phyloP scores from a whole-genome alignment of 306 rosid species.

The Arachis stenosperma region DNA sequence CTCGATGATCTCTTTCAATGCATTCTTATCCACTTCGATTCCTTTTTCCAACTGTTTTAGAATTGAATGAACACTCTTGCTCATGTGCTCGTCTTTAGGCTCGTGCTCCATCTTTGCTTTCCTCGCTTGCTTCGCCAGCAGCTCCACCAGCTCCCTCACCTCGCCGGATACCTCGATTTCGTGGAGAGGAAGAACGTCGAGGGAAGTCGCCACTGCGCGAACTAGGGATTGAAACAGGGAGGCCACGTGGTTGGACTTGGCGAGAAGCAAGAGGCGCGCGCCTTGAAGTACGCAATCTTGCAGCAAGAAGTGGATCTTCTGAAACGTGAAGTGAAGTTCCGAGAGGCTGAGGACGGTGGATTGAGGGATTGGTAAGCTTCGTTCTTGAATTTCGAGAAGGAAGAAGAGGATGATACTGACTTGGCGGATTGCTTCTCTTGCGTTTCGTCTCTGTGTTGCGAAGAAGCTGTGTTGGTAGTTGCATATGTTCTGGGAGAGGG shows the following conservation, averaged over 20 bases:
- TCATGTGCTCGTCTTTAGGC: constrained; percentile 42
- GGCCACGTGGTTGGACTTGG: constrained; percentile 56
- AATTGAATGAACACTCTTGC: constrained; percentile 36
- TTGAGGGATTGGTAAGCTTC: background rate
- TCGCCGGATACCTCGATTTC: constrained; percentile 50
- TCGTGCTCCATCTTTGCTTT: constrained; percentile 51
- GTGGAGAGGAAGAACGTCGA: constrained; percentile 64
- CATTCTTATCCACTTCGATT: constrained; percentile 51
- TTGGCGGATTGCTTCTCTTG: constrained; percentile 68
- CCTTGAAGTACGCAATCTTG: constrained; percentile 64
- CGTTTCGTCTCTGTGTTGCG: constrained; percentile 59
- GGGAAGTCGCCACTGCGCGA: constrained; percentile 55
- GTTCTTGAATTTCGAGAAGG: constrained; percentile 61
- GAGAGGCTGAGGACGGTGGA: constrained; percentile 58
- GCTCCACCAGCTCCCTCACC: constrained; percentile 67
- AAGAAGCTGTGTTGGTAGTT: constrained; percentile 44
- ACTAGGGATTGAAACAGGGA: constrained; percentile 49
- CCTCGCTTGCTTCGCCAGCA: constrained; percentile 62
- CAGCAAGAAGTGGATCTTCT: constrained; percentile 62
- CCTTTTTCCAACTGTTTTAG: constrained; percentile 56
- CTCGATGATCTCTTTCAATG: constrained; percentile 43
- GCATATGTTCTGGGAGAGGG: constrained; percentile 55
- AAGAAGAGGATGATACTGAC: constrained; percentile 51
- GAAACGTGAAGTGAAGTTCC: constrained; percentile 69
- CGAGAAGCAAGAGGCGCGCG: constrained; percentile 54